Conservation (phyloP, 768 basidiomycete species). For the Vishniacozyma victoriae region DNA sequence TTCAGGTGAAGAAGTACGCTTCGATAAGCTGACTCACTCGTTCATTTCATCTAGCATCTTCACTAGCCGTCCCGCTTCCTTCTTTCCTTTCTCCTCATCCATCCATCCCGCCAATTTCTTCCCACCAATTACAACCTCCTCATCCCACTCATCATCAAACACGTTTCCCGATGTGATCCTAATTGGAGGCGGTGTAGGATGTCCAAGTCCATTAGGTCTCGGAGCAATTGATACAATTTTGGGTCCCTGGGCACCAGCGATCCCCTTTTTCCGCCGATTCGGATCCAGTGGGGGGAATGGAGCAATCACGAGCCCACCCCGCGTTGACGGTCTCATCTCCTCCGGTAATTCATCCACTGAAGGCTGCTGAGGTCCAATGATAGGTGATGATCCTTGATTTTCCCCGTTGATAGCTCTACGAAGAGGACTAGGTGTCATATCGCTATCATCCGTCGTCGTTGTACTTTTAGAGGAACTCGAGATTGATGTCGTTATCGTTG, state of each 20-base stretch:
- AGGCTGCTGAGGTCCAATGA: not conserved
- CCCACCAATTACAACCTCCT: slow-evolving; percentile 45
- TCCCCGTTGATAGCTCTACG: too few relatives aligned
- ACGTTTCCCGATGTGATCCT: slow-evolving; percentile 5
- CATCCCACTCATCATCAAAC: slow-evolving; percentile 36
- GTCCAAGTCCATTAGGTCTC: too few relatives aligned
- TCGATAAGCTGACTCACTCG: slow-evolving; percentile 21
- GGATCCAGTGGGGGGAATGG: slow-evolving; percentile 42
- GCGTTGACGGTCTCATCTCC: slow-evolving; percentile 32
- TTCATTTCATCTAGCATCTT: slow-evolving; percentile 38
- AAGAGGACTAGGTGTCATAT: too few relatives aligned
- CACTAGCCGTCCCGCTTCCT: slow-evolving; percentile 29
- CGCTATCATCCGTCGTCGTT: too few relatives aligned
- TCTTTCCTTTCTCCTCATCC: slow-evolving; percentile 34
- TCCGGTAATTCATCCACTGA: too few relatives aligned
- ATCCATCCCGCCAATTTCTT: slow-evolving; percentile 38
- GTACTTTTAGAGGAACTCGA: too few relatives aligned
- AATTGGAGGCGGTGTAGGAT: too few relatives aligned
- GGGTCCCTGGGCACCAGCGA: too few relatives aligned
- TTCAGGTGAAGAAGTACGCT: not conserved
- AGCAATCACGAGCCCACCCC: slow-evolving; percentile 40
- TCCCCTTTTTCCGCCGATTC: slow-evolving; percentile 8
- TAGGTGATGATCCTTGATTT: too few relatives aligned
- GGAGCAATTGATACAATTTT: too few relatives aligned
- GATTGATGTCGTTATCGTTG: not conserved